Base-by-base conservation (phyloP, 179 eudicot genomes). In the Beta lomatogona region DNA sequence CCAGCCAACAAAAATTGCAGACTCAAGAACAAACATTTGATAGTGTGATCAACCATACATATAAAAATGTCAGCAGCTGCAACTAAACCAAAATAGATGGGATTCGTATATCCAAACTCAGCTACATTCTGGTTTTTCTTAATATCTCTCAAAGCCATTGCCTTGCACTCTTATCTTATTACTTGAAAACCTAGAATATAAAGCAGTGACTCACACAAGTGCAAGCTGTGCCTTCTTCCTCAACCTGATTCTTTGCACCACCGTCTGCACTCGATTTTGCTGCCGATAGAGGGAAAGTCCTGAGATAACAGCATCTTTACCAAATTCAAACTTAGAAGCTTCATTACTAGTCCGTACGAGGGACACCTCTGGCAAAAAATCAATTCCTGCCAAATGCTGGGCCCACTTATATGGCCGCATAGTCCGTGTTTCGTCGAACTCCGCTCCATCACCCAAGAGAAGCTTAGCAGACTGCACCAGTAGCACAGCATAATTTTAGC, bases 401-500 rank as follows among this genome's bases (percentile, higher is more conserved):
- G 87, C 98, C 99, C 99, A 95, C 82, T 91, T 94, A 86, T 92
- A 95, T 67, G 99, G 99, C 48, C 95, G 95, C 82, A 89, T 86
- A 54, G 83, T 77, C 82, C 88, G 85, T 80, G 50, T 89, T 86
- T 90, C 93, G 88, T 94, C 95, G 82, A 91, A 93, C 67, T 76
- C 84, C 73, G 84, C 83, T 77, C 83, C 86, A 86, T 90, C 87
- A 66, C 93, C 98, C 79, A 87, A 55, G 76, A 77, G 63, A 36
- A 95, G 93, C 89, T 95, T 95, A 21, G 97, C 97, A 61, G 93
- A 87, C 99, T 95, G 93, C 89, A 87, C 41, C 36, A 76, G 15
- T 9, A 57, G 55, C 73, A 85, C 19, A n/a, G 13, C 65, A 36
- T 69, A 73, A 44, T 10, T 80, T 59, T 9, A 59, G 41, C 41